Conservation (phyloP, 441 rosid genomes). For the Pelargonium hybrid region DNA sequence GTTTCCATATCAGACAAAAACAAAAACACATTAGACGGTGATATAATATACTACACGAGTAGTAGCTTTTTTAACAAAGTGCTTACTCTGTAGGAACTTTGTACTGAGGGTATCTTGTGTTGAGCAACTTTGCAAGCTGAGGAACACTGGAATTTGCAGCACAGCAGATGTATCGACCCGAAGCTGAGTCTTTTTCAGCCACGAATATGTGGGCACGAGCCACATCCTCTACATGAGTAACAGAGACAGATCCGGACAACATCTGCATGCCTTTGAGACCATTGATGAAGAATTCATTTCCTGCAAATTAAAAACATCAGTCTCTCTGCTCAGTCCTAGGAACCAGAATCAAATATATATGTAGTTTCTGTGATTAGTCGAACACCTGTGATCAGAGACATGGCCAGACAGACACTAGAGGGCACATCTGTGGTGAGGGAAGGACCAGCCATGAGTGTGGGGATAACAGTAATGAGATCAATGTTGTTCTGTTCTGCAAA, state of each 20-base stretch:
- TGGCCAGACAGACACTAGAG: constrained; percentile 42
- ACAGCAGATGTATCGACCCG: constrained; percentile 75
- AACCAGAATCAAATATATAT: no score
- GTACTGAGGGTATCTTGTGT: constrained; percentile 48
- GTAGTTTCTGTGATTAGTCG: neutral
- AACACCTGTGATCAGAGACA: constrained; percentile 52
- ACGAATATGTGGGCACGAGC: constrained; percentile 72
- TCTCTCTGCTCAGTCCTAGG: no score
- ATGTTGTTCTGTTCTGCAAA: constrained; percentile 56
- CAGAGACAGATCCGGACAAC: constrained; percentile 71
- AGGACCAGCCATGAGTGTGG: constrained; percentile 55
- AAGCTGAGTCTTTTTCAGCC: constrained; percentile 69
- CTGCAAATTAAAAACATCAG: constrained; percentile 25
- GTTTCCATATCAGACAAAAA: neutral
- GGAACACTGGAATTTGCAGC: constrained; percentile 54
- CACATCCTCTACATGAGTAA: constrained; percentile 61
- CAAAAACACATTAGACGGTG: neutral
- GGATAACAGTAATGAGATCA: constrained; percentile 59
- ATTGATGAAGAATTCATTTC: constrained; percentile 42
- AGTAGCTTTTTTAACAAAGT: neutral
- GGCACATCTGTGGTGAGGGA: constrained; percentile 50
- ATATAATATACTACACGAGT: no score
- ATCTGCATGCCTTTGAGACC: constrained; percentile 71
- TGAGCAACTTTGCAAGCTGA: constrained; percentile 49
- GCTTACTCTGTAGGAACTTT: constrained; percentile 57